Conservation (phyloP, 345 rosid genomes). For the Fremontodendron californicum region DNA sequence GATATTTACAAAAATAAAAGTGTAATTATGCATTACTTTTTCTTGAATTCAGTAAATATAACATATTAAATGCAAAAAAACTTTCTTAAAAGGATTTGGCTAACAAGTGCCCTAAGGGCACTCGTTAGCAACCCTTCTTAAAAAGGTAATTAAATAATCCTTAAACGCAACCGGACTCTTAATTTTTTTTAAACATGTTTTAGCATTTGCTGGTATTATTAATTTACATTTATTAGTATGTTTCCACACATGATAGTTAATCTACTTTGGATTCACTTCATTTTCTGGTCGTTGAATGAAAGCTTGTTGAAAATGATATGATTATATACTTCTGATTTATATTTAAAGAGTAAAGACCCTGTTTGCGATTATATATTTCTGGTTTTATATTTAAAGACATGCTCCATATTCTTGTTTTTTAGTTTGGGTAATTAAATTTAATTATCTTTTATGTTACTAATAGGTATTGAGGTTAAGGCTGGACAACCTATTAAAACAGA, state of each 20-base stretch:
- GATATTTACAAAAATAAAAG: too few species aligned
- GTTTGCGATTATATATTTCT: not conserved
- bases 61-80: too few species aligned
- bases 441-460: not conserved
- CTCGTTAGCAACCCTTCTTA: too few species aligned
- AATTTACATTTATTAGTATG: not conserved
- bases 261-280: not conserved
- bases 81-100: too few species aligned
- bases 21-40: too few species aligned
- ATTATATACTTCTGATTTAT: not conserved
- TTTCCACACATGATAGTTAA: not conserved
- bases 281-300: not conserved
- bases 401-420: not conserved
- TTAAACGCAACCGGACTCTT: too few species aligned
- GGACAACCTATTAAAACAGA: conserved; percentile 40
- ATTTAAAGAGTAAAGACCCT: not conserved
- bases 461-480: conserved; percentile 71
- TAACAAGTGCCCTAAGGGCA: too few species aligned
- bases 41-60: too few species aligned
- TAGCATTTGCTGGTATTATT: not conserved
- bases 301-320: not conserved
- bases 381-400: not conserved
- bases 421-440: not conserved
- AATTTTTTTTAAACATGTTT: not conserved
- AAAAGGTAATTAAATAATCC: too few species aligned